phyloP scores from a whole-genome alignment of 2,329 filamentous ascomycete species.

The Ploettnerulaceae sp. region DNA sequence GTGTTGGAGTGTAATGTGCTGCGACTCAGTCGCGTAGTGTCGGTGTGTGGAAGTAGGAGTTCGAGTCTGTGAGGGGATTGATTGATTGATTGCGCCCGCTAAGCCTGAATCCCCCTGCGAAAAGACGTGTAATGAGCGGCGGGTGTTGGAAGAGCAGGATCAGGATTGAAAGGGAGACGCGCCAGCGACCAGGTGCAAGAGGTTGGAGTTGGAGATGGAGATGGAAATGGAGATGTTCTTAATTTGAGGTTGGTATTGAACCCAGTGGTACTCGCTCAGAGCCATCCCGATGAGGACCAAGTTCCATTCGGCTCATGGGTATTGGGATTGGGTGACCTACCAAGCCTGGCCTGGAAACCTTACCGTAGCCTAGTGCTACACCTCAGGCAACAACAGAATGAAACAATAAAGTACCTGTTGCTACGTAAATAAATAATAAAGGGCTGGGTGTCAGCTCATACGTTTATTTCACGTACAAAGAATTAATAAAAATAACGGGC shows the following conservation, averaged over 20 bases:
- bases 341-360: too few species aligned
- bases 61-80: conserved; percentile 9
- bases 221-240: not conserved
- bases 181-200: conserved; percentile 9
- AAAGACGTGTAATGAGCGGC: not conserved
- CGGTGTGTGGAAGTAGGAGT: conserved; percentile 16
- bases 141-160: not conserved
- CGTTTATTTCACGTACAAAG: too few species aligned
- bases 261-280: not conserved
- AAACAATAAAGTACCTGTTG: too few species aligned
- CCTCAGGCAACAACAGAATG: too few species aligned
- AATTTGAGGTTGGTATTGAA: not conserved
- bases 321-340: too few species aligned
- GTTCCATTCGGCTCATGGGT: too few species aligned
- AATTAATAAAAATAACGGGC: too few species aligned
- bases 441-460: too few species aligned
- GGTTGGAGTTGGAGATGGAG: not conserved
- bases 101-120: conserved; percentile 1
- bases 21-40: conserved; percentile 19
- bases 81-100: conserved; percentile 10
- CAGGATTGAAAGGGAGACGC: conserved; percentile 1
- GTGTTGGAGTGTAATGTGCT: conserved; percentile 8
- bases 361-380: too few species aligned
- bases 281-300: too few species aligned
- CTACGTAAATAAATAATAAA: too few species aligned